Evolutionary conservation across 1,284 basidiomycete genomes (phyloP), one percentile per base, ranked within the genome.

Genomic region (Volvariella volvacea): DNA sequence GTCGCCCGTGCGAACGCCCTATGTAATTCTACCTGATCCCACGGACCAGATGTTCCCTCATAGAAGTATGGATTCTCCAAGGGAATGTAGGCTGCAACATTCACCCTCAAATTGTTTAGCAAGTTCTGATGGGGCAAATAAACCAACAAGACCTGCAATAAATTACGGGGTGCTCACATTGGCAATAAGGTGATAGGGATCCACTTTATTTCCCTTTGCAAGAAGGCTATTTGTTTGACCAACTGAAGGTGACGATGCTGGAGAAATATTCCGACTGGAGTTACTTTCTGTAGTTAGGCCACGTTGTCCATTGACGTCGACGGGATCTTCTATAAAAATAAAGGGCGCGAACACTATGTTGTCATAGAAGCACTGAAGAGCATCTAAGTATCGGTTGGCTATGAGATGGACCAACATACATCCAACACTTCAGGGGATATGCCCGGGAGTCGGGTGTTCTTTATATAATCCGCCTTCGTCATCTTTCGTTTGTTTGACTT

Each of bases 401-500:
- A 48, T 22, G 40, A 47, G 48, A 47, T 48, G 58, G 42, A 2
- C 10, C 2, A 34, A 52, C 73, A 61, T 61, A 93, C 92, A 59
- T 95, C 92, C 46, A 99, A 73, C 22, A 96, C 79, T 55, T 93
- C 84, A 2, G 81, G 74, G 14, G 81, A 71, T 15, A 96, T 78
- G 9, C 92, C 92, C n/a, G 92, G 88, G 49, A 95, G 74, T 42
- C 78, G 73, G 0, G 93, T 94, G 57, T 97, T 97, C 66, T 83
- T 88, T 51, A 96, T 73, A 58, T 97, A 97, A 57, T 95, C 93
- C 1, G 80, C 71, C 61, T 94, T 96, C 25, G 87, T 83, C 96
- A 99, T 99, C 69, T 98, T 98, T 50, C 85, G 84, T 66, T 92
- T 97, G 66, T 97, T 98, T 52, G 91, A 92, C 65, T 87, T 91